These are phyloP conservation scores for Leccinellum luteum DNA, from an alignment of 768 basidiomycete genomes.

Conservation along the genomic window DNA sequence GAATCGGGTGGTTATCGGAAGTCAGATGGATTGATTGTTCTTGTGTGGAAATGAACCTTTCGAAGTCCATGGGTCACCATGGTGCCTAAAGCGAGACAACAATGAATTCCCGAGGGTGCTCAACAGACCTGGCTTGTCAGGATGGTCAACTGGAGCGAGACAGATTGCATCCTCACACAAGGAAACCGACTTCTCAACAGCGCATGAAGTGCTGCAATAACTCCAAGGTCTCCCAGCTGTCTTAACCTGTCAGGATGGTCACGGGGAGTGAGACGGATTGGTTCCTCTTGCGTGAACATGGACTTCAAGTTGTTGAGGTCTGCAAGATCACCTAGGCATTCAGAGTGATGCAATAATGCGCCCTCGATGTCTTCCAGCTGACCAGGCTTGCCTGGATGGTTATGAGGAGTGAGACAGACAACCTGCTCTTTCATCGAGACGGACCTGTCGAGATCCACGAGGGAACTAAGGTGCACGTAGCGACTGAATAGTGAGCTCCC, in stretches of 20 bases:
- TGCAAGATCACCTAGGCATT: background rate
- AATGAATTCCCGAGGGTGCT: no score
- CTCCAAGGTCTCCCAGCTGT: background rate
- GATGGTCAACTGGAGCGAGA: no score
- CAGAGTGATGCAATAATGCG: background rate
- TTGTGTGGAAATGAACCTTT: no score
- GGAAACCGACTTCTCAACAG: no score
- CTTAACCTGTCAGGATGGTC: background rate
- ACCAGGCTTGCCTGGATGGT: background rate
- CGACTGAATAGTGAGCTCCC: background rate
- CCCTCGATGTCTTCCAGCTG: background rate
- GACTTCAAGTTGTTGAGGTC: background rate
- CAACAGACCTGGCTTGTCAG: no score
- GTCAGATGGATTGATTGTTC: no score
- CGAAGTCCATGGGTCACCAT: no score
- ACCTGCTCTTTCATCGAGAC: background rate
- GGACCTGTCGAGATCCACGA: background rate
- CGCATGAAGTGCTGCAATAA: no score
- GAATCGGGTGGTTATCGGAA: no score
- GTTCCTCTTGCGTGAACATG: background rate
- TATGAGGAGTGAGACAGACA: background rate
- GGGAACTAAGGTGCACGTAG: background rate
- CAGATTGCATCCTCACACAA: no score
- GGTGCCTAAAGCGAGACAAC: no score
- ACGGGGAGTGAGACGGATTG: background rate